Evolutionary conservation across 139 green algal genomes (phyloP), one percentile per base, ranked within the genome.

Genomic region (Micromonas pusilla): DNA sequence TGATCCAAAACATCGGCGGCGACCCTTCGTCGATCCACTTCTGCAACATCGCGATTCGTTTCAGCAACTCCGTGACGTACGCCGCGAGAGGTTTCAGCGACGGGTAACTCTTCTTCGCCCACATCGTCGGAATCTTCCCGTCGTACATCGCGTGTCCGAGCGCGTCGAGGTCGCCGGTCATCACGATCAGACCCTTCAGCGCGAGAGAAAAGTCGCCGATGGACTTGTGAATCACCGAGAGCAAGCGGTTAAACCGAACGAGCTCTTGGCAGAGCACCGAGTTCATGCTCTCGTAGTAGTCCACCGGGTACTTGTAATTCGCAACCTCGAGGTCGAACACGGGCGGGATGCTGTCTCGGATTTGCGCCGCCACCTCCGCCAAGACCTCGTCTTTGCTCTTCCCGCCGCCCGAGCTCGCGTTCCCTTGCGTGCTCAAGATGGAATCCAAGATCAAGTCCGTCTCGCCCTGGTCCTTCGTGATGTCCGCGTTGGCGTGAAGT

Each of bases 231-330:
- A 93, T 84, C 34, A 89, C 85, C 53, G 83, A 52, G 25, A 91
- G 80, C 38, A 92, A 79, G 1, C 85, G 65, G 82, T 94, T 94
- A 84, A 91, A 94, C 60, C 90, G 87, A 73, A 93, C 88, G 64
- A 93, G 83, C 86, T 94, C 90, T 82, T 92, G 90, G 36, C 78
- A 87, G 73, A 94, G 80, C 80, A 94, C 90, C 26, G 88, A 91
- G 81, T 95, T 95, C 86, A 95, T 91, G 37, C 57, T 85, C 81
- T 94, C 87, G 62, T 91, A 82, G 81, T 95, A 93, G 52, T 90
- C 81, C 62, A 92, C 89, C 36, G 90, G 90, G 77, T 91, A 93
- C 83, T 88, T 87, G 81, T 86, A 90, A 4, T 80, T 74, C 33
- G 84, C 90, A 2, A 84, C 84, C 83, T 93, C 89, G 52, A 92